A percentile compares a stretch with the other conserved stretches of the same genome.
Conservation (phyloP, 139 green algal genomes). For the Chlamydomonas sp. region DNA sequence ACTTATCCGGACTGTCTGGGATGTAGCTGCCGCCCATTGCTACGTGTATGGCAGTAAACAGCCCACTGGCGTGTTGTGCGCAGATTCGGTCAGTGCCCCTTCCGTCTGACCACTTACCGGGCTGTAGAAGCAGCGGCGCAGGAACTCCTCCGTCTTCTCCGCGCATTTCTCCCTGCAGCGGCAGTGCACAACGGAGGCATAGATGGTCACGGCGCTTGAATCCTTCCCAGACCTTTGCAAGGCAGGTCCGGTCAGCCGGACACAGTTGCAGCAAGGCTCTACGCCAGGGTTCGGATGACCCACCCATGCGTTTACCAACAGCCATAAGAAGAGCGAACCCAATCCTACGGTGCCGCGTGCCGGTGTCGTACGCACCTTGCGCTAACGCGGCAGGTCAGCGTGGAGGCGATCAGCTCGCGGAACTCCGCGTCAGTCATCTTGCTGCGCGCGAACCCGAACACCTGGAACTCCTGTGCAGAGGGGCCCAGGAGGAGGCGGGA, state of each 20-base stretch:
- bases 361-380: slow-evolving; percentile 38
- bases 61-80: background rate
- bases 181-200: background rate
- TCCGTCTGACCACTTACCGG: slow-evolving; percentile 45
- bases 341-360: too few relatives aligned
- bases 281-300: too few relatives aligned
- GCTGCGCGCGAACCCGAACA: slow-evolving; percentile 94
- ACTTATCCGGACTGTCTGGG: too few relatives aligned
- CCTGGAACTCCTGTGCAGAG: slow-evolving; percentile 80
- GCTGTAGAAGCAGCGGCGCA: slow-evolving; percentile 92
- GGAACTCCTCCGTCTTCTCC: slow-evolving; percentile 83
- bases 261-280: too few relatives aligned
- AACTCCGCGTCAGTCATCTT: slow-evolving; percentile 94
- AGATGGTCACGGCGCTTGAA: too few relatives aligned
- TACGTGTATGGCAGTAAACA: background rate
- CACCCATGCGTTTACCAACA: too few relatives aligned
- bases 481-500: too few relatives aligned
- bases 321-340: too few relatives aligned
- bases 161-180: slow-evolving; percentile 73
- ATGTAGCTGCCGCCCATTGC: too few relatives aligned
- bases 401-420: slow-evolving; percentile 80
- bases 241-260: too few relatives aligned
- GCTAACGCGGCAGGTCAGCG: slow-evolving; percentile 85
- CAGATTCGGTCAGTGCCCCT: background rate
- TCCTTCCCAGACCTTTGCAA: too few relatives aligned